Percentiles rank a stretch among this genome's conserved stretches.
Evolutionary conservation across 164 flowering plant species (phyloP).

Genomic region (Euptelea pleiosperma): DNA sequence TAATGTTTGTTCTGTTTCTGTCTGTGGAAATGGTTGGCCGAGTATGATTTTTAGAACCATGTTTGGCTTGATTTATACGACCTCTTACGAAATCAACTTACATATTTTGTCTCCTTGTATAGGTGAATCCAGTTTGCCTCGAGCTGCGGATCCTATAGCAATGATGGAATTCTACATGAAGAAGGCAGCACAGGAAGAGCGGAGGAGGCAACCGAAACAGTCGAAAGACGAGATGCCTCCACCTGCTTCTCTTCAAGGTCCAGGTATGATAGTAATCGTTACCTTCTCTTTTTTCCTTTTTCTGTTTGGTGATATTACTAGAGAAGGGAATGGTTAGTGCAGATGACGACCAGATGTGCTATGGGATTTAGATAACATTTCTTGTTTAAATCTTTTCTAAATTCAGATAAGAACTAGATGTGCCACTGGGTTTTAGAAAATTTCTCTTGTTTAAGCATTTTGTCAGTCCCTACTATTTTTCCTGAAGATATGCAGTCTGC

Average conservation of each 20-base stretch:
- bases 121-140: conserved; percentile 53
- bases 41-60: no score
- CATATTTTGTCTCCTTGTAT: not conserved
- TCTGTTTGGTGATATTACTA: no score
- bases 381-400: not conserved
- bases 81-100: no score
- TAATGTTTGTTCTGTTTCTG: no score
- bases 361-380: not conserved
- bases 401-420: not conserved
- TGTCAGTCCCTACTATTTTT: not conserved
- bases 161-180: conserved; percentile 98
- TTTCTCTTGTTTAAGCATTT: not conserved
- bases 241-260: conserved; percentile 93
- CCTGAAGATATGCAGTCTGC: not conserved
- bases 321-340: no score
- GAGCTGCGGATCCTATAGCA: conserved; percentile 73
- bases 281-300: not conserved
- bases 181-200: conserved; percentile 95
- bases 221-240: conserved; percentile 99
- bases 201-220: conserved; percentile 59
- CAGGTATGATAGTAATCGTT: not conserved
- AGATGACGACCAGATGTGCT: no score
- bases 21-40: no score
- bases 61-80: no score
- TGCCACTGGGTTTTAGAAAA: not conserved